Evolutionary conservation across 2,329 filamentous ascomycete species (phyloP).

Genomic region (Aureobasidium vineae): DNA sequence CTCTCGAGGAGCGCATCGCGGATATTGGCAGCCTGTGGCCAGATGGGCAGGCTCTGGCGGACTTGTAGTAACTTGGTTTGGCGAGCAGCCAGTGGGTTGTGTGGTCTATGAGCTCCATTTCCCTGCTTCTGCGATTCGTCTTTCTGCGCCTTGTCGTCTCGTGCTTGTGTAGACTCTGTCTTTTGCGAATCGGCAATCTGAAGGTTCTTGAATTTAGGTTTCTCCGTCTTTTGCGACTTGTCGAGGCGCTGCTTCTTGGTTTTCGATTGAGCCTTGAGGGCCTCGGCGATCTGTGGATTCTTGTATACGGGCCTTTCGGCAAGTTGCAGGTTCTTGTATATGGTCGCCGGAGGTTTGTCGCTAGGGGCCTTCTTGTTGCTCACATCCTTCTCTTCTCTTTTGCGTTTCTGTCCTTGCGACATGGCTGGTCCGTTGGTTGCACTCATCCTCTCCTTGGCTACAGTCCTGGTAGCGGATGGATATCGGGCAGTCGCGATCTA

Average conservation of each 20-base stretch:
- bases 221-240: neutral
- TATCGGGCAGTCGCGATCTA: neutral
- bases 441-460: neutral
- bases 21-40: conserved; percentile 69
- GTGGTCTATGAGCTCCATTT: neutral
- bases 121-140: neutral
- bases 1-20: conserved; percentile 57
- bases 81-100: neutral
- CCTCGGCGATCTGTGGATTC: conserved; percentile 3
- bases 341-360: neutral
- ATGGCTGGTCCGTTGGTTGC: neutral
- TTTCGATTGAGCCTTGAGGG: conserved; percentile 3
- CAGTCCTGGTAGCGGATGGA: neutral
- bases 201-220: conserved; percentile 24
- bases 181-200: conserved; percentile 13
- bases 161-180: neutral
- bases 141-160: neutral
- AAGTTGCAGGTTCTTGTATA: conserved; percentile 24
- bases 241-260: neutral
- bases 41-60: conserved; percentile 70
- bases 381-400: conserved; percentile 20
- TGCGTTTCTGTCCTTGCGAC: conserved; percentile 26
- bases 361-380: conserved; percentile 1
- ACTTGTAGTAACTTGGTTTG: conserved; percentile 17
- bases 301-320: conserved; percentile 21